A percentile compares a stretch with the other conserved stretches of the same genome.
Evolutionary conservation across 768 basidiomycete genomes (phyloP).

Genomic region (Trametes cingulata): DNA sequence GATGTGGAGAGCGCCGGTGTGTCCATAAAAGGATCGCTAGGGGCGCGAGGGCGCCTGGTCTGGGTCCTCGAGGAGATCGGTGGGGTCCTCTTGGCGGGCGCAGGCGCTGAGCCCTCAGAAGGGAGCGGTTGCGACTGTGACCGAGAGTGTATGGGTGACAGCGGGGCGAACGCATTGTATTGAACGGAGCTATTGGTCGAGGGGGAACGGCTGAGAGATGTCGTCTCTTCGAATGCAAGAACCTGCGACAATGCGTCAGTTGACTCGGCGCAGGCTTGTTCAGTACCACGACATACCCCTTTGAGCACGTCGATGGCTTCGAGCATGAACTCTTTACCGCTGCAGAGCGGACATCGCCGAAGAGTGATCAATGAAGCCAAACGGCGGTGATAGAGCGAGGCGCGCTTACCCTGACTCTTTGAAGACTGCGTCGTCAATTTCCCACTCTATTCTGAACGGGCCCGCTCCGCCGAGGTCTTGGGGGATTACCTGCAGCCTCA

Average conservation of each 20-base stretch:
- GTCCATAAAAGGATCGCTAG: conserved; percentile 81
- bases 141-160: conserved; percentile 50
- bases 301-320: conserved; percentile 89
- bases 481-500: conserved; percentile 81
- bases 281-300: conserved; percentile 60
- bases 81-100: conserved; percentile 36
- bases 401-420: conserved; percentile 86
- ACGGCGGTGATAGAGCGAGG: conserved; percentile 15
- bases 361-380: conserved; percentile 21
- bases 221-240: conserved; percentile 75
- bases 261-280: neutral
- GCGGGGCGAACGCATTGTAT: conserved; percentile 38
- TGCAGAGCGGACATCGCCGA: conserved; percentile 38
- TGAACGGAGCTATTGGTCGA: conserved; percentile 26
- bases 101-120: conserved; percentile 29
- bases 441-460: conserved; percentile 74
- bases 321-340: conserved; percentile 93
- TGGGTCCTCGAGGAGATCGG: conserved; percentile 46
- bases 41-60: conserved; percentile 67
- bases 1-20: conserved; percentile 60
- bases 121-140: conserved; percentile 58
- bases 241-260: conserved; percentile 39
- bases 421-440: conserved; percentile 92
- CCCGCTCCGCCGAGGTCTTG: conserved; percentile 83
- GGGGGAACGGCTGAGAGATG: conserved; percentile 33